Conservation (phyloP, 495 filamentous ascomycete genomes). For the Podospora comata region DNA sequence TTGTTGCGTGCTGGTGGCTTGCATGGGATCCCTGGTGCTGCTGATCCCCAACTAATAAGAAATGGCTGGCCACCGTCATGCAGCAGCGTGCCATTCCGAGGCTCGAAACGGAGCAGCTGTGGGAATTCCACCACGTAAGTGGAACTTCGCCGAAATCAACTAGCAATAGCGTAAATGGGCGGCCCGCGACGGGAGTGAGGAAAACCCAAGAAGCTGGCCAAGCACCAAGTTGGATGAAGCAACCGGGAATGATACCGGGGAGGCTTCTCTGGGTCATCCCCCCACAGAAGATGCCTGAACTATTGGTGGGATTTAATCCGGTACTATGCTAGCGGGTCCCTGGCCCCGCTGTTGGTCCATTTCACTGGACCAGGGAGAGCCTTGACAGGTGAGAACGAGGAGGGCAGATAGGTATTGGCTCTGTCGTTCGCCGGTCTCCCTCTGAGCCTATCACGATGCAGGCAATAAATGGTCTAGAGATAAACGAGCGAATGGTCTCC, state of each 20-base stretch:
- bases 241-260: too few relatives aligned
- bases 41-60: neutral
- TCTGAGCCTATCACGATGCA: neutral
- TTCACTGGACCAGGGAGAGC: neutral
- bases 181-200: too few relatives aligned
- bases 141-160: too few relatives aligned
- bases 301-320: neutral
- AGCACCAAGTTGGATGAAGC: too few relatives aligned
- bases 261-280: neutral
- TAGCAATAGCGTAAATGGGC: too few relatives aligned
- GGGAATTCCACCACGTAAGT: too few relatives aligned
- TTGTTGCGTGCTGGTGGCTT: neutral
- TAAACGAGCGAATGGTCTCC: neutral
- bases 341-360: neutral
- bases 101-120: too few relatives aligned
- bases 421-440: neutral
- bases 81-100: neutral
- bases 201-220: too few relatives aligned
- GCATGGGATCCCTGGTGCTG: neutral
- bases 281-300: neutral
- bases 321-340: neutral
- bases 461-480: neutral
- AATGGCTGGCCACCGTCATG: neutral
- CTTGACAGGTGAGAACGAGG: neutral
- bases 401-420: neutral